Conservation (phyloP, 805 yeast species). For the Ogataea dorogensis region DNA sequence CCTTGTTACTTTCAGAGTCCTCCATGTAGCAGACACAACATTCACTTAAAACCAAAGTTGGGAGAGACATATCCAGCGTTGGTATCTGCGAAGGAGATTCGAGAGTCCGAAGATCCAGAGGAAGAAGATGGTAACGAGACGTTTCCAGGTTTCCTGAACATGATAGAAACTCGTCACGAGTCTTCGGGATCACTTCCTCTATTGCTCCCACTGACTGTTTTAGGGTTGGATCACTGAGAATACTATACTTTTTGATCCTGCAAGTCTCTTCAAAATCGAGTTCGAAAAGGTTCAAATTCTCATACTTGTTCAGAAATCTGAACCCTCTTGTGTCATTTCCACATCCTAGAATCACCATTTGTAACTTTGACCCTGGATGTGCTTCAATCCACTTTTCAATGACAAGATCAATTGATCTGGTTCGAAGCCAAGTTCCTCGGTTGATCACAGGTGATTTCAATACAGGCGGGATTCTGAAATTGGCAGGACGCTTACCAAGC, state of each 20-base stretch:
- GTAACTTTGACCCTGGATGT: slow-evolving; percentile 34
- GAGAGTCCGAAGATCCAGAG: slow-evolving; percentile 51
- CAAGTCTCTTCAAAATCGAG: slow-evolving; percentile 61
- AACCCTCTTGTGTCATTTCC: slow-evolving; percentile 78
- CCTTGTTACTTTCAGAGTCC: slow-evolving; percentile 44
- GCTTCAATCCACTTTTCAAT: slow-evolving; percentile 41
- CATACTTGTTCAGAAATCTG: slow-evolving; percentile 38
- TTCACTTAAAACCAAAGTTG: slow-evolving; percentile 68
- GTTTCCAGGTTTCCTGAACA: slow-evolving; percentile 36
- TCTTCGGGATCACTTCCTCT: slow-evolving; percentile 12
- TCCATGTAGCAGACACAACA: slow-evolving; percentile 73
- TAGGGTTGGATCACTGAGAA: slow-evolving; percentile 36
- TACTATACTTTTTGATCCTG: slow-evolving; percentile 49
- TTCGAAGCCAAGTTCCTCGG: slow-evolving; percentile 66
- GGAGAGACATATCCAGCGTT: slow-evolving; percentile 32
- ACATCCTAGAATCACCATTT: slow-evolving; percentile 72
- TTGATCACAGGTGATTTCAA: slow-evolving; percentile 64
- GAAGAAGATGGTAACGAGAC: slow-evolving; percentile 48
- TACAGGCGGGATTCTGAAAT: slow-evolving; percentile 1
- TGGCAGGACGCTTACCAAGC: not conserved
- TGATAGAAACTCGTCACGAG: slow-evolving; percentile 24
- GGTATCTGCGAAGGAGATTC: slow-evolving; percentile 7
- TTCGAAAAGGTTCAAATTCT: slow-evolving; percentile 49
- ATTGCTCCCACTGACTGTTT: slow-evolving; percentile 25
- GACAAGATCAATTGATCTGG: slow-evolving; percentile 48